Conservation (phyloP, 179 eudicot species). For the Gypsophila paniculata region DNA sequence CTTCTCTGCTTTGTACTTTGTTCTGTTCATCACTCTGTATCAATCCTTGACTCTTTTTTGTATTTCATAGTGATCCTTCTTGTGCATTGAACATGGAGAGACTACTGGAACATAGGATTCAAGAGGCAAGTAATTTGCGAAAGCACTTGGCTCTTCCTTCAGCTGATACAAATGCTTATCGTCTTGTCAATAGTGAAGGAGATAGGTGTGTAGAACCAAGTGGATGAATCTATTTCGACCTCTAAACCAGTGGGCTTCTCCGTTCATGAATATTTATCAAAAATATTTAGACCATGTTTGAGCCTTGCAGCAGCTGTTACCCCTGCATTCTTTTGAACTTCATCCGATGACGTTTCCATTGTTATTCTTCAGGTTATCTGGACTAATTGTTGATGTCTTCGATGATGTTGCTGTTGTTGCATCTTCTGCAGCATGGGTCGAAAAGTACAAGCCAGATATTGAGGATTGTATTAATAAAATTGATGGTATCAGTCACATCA, state of each 20-base stretch:
- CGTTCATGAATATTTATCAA: background rate
- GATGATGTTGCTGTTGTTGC: constrained; percentile 92
- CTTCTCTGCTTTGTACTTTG: background rate
- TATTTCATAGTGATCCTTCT: constrained; percentile 57
- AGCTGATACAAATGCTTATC: constrained; percentile 65
- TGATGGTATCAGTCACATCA: constrained; percentile 44
- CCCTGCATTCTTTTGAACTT: constrained; percentile 7
- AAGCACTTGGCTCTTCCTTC: constrained; percentile 72
- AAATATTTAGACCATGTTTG: background rate
- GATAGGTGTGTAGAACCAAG: constrained; percentile 52
- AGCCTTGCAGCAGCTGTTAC: constrained; percentile 2
- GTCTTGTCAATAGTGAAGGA: constrained; percentile 95
- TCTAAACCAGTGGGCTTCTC: background rate
- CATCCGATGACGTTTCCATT: constrained; percentile 18
- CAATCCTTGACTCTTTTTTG: background rate
- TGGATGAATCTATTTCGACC: background rate
- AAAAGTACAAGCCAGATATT: constrained; percentile 66
- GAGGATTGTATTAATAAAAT: constrained; percentile 46
- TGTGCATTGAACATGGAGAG: constrained; percentile 72
- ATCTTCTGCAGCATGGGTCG: constrained; percentile 97
- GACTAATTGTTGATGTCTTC: constrained; percentile 83
- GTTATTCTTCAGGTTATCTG: constrained; percentile 70
- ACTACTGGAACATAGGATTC: constrained; percentile 59
- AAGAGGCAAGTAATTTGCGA: constrained; percentile 54
- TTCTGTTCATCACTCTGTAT: constrained; percentile 3